phyloP scores from a whole-genome alignment of 345 rosid genomes.

The Gossypium anomalum region DNA sequence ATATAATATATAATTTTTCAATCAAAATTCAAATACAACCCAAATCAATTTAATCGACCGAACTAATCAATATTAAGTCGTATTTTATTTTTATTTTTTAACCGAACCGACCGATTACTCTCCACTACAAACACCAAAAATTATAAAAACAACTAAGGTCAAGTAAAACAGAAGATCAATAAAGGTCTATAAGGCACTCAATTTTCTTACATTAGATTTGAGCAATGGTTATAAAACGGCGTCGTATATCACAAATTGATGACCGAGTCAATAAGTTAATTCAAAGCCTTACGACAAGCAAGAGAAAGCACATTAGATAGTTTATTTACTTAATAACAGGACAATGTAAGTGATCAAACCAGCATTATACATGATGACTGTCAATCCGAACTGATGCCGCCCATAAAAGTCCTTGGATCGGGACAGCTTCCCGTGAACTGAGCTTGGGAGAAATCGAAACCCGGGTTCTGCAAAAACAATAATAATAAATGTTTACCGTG shows the following conservation, averaged over 20 bases:
- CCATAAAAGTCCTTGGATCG: slow-evolving; percentile 90
- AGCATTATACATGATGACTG: slow-evolving; percentile 3
- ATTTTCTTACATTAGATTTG: background rate
- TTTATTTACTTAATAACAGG: slow-evolving; percentile 4
- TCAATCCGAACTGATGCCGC: slow-evolving; percentile 73
- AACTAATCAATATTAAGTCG: too few relatives aligned
- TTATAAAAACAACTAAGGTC: too few relatives aligned
- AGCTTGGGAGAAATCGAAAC: slow-evolving; percentile 96
- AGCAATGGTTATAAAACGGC: background rate
- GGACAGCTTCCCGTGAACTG: slow-evolving; percentile 85
- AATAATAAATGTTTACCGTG: background rate
- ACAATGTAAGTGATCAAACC: slow-evolving; percentile 1
- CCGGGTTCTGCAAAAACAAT: slow-evolving; percentile 69
- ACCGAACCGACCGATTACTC: too few relatives aligned
- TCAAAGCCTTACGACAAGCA: background rate
- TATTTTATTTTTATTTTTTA: too few relatives aligned
- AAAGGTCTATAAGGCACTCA: background rate
- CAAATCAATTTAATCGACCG: too few relatives aligned
- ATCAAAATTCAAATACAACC: too few relatives aligned
- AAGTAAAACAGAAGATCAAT: background rate
- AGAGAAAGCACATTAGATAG: background rate
- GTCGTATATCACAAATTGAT: background rate
- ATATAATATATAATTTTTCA: too few relatives aligned
- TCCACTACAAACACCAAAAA: too few relatives aligned
- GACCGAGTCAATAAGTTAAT: background rate